Conservation (phyloP, 2,329 filamentous ascomycete species). For the Erysiphe neolycopersici region DNA sequence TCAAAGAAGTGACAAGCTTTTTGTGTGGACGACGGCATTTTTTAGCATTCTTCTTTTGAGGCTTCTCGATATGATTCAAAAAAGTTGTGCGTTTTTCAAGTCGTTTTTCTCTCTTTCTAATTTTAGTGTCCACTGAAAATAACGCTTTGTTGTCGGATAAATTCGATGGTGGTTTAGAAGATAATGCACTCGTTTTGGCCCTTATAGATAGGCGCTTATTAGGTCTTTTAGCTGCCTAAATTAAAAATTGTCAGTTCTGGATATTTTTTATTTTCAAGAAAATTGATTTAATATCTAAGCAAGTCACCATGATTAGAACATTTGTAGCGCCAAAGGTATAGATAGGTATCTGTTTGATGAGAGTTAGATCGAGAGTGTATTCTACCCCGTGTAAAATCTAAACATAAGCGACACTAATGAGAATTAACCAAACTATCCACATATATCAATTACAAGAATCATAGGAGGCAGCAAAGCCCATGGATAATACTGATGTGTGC, state of each 20-base stretch:
- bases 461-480: slow-evolving; percentile 3
- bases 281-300: no score
- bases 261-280: no score
- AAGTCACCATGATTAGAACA: no score
- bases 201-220: slow-evolving; percentile 30
- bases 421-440: no score
- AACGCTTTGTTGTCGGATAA: slow-evolving; percentile 19
- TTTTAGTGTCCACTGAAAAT: slow-evolving; percentile 25
- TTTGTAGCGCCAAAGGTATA: no score
- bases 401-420: no score
- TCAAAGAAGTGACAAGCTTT: slow-evolving; percentile 52
- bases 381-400: no score
- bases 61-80: slow-evolving; percentile 47
- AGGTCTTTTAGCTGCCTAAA: slow-evolving; percentile 7
- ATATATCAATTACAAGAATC: no score
- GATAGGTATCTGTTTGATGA: no score
- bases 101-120: slow-evolving; percentile 62
- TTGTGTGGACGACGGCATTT: slow-evolving; percentile 42
- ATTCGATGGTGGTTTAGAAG: slow-evolving; percentile 11
- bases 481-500: slow-evolving; percentile 15
- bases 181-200: slow-evolving; percentile 24
- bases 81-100: slow-evolving; percentile 59
- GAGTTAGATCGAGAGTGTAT: no score
- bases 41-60: slow-evolving; percentile 26
- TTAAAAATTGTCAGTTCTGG: no score